These are phyloP conservation scores for Pouteria glomerata DNA, from an alignment of 148 eudicot species.

Conservation along the genomic window DNA sequence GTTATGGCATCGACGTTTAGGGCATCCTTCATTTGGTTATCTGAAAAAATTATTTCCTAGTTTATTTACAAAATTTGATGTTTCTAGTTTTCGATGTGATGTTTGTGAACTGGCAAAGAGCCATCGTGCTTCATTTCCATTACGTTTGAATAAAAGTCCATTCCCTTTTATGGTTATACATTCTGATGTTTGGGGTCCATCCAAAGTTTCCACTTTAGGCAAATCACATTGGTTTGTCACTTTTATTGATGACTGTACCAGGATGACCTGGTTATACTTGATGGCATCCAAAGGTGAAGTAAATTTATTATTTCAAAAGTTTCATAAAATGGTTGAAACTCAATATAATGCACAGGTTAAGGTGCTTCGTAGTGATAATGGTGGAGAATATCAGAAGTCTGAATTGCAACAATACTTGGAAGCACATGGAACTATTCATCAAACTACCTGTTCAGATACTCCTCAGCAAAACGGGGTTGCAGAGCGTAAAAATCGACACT, in stretches of 20 bases:
- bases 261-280: not conserved
- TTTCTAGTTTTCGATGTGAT: too few relatives aligned
- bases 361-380: not conserved
- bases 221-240: not conserved
- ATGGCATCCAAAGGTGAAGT: not conserved
- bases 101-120: too few relatives aligned
- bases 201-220: not conserved
- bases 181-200: too few relatives aligned
- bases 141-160: too few relatives aligned
- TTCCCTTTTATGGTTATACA: too few relatives aligned
- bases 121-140: too few relatives aligned
- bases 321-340: not conserved
- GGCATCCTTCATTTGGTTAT: not conserved
- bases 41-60: too few relatives aligned
- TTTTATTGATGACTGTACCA: not conserved
- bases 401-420: too few relatives aligned
- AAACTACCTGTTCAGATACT: too few relatives aligned
- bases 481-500: too few relatives aligned
- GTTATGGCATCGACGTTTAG: not conserved
- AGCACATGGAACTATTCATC: too few relatives aligned
- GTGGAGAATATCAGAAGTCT: not conserved
- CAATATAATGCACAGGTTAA: not conserved
- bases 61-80: not conserved
- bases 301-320: not conserved
- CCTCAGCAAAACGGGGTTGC: too few relatives aligned